Percentiles rank a stretch among this genome's conserved stretches.
Evolutionary conservation across 352 stramenopile genomes (phyloP).

Genomic region (Thraustotheca clavata): DNA sequence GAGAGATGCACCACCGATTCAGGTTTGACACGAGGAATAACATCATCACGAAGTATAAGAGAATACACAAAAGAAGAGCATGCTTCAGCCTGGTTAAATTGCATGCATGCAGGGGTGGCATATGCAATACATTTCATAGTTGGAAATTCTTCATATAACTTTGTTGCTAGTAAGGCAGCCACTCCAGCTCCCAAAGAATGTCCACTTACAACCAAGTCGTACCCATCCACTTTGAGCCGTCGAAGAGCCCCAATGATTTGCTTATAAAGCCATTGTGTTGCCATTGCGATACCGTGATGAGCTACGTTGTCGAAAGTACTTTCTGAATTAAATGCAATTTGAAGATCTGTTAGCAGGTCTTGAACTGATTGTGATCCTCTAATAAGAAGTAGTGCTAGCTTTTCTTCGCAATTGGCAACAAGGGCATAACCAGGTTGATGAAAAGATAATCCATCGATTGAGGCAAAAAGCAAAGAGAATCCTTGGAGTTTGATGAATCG

Average conservation of each 20-base stretch:
- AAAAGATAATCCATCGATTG: slow-evolving; percentile 70
- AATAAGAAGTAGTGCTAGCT: slow-evolving; percentile 68
- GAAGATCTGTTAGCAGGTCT: slow-evolving; percentile 79
- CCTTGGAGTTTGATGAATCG: slow-evolving; percentile 71
- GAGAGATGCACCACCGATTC: slow-evolving; percentile 73
- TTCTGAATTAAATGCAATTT: slow-evolving; percentile 62
- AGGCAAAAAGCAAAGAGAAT: slow-evolving; percentile 69
- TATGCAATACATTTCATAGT: slow-evolving; percentile 78
- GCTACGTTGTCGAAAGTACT: slow-evolving; percentile 62
- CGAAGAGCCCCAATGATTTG: slow-evolving; percentile 70
- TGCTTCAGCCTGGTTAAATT: slow-evolving; percentile 59
- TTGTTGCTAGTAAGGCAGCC: slow-evolving; percentile 64
- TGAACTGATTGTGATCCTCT: slow-evolving; percentile 80
- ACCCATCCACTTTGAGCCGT: slow-evolving; percentile 62
- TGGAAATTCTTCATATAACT: slow-evolving; percentile 80
- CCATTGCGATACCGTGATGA: slow-evolving; percentile 79
- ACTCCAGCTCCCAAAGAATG: slow-evolving; percentile 75
- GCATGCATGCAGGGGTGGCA: slow-evolving; percentile 74
- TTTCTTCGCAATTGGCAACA: slow-evolving; percentile 67
- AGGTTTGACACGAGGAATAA: slow-evolving; percentile 72
- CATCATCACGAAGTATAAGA: slow-evolving; percentile 75
- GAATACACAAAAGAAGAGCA: slow-evolving; percentile 73
- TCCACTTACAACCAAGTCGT: slow-evolving; percentile 69
- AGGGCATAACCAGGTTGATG: slow-evolving; percentile 71
- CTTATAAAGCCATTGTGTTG: slow-evolving; percentile 82